A percentile compares a stretch with the other conserved stretches of the same genome.
These are phyloP conservation scores for Agrocybe pediades DNA, from an alignment of 768 basidiomycete genomes.

Conservation along the genomic window DNA sequence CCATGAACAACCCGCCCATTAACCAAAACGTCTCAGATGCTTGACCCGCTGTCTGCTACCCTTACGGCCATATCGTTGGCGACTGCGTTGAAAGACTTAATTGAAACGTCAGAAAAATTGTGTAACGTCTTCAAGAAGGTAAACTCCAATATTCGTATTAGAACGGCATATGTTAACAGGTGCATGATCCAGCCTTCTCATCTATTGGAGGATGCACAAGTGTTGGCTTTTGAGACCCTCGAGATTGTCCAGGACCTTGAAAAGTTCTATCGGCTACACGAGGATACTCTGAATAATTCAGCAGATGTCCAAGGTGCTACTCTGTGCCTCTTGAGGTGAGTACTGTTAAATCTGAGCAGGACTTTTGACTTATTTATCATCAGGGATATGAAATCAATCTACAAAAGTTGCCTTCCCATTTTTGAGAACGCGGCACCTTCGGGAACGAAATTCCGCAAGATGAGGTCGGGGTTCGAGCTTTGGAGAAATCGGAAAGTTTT, in stretches of 20 bases:
- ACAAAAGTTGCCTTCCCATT: neutral
- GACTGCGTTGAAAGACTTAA: neutral
- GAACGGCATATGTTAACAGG: neutral
- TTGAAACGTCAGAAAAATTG: neutral
- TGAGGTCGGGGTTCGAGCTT: neutral
- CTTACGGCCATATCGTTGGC: neutral
- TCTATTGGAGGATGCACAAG: neutral
- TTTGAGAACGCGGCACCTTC: neutral
- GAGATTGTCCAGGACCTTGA: neutral
- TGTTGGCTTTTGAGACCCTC: neutral
- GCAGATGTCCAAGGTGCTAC: neutral
- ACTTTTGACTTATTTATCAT: no score
- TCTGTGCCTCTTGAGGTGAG: neutral
- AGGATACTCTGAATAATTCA: neutral
- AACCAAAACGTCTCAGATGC: neutral
- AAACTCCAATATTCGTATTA: no score
- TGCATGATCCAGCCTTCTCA: neutral
- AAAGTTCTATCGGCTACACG: neutral
- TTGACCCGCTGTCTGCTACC: neutral
- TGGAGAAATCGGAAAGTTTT: constrained; percentile 3
- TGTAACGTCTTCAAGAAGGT: neutral
- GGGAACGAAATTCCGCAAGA: no score
- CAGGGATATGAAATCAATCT: neutral
- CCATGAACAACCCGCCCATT: no score
- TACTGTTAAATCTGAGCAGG: no score